These are phyloP conservation scores for Penicillium sp. DNA, from an alignment of 2,329 filamentous ascomycete species.

Conservation along the genomic window DNA sequence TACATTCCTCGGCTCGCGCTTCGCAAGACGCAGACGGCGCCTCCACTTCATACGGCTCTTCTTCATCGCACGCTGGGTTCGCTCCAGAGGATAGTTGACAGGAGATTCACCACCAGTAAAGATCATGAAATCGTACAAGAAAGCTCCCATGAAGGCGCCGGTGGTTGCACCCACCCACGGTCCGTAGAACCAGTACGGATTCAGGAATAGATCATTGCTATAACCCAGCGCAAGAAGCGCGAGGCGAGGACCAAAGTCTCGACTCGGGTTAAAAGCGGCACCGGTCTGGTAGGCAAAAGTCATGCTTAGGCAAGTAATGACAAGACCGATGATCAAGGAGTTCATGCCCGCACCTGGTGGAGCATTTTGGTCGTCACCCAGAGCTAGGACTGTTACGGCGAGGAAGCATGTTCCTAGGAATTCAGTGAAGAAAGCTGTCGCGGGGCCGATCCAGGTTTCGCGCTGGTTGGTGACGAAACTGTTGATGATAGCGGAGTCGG, in stretches of 20 bases:
- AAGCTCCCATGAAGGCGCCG: constrained; percentile 53
- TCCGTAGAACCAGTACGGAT: constrained; percentile 56
- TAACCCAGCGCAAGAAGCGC: constrained; percentile 55
- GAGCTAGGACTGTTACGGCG: constrained; percentile 50
- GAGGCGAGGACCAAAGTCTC: constrained; percentile 59
- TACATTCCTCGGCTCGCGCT: constrained; percentile 3
- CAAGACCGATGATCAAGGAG: constrained; percentile 56
- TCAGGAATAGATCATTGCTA: constrained; percentile 48
- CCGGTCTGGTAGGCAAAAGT: constrained; percentile 57
- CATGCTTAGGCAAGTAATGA: constrained; percentile 43
- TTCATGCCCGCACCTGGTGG: constrained; percentile 60
- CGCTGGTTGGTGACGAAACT: constrained; percentile 56
- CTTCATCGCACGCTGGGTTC: constrained; percentile 47
- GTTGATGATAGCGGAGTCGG: constrained; percentile 40
- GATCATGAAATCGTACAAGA: constrained; percentile 59
- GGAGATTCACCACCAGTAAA: constrained; percentile 59
- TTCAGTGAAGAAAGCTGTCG: constrained; percentile 56
- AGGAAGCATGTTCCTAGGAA: constrained; percentile 54
- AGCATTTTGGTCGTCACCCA: constrained; percentile 56
- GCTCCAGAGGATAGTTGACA: constrained; percentile 57
- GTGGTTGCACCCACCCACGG: constrained; percentile 48
- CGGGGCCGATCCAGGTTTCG: constrained; percentile 44
- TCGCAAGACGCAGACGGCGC: constrained; percentile 35
- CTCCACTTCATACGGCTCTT: constrained; percentile 53
- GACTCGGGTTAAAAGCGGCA: constrained; percentile 56